Evolutionary conservation across 495 filamentous ascomycete genomes (phyloP).

Genomic region (Podospora tetraspora): DNA sequence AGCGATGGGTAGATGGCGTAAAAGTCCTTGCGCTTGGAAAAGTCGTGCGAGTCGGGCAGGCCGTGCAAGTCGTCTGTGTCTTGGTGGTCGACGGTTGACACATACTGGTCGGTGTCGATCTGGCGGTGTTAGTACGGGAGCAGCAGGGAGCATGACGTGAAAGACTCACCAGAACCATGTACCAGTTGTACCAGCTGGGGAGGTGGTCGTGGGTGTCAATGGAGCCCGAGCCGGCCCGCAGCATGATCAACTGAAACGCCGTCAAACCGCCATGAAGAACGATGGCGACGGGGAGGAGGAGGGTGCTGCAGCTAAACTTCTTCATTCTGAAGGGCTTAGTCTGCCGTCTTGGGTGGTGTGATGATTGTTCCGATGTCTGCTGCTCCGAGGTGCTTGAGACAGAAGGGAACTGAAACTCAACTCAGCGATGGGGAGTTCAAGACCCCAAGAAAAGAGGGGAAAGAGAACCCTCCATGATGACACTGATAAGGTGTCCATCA

Average conservation of each 20-base stretch:
- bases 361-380: not conserved
- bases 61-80: not conserved
- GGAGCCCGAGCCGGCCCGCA: conserved; percentile 4
- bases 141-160: not conserved
- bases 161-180: not conserved
- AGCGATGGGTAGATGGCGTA: conserved; percentile 12
- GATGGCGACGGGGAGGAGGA: conserved; percentile 4
- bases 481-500: not conserved
- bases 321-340: not conserved
- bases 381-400: not conserved
- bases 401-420: not conserved
- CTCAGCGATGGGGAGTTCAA: not conserved
- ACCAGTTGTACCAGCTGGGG: not conserved
- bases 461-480: not conserved
- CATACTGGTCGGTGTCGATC: conserved; percentile 10
- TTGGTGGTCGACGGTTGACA: not conserved
- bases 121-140: not conserved
- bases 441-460: not conserved
- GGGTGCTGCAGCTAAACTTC: conserved; percentile 4
- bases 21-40: conserved; percentile 10
- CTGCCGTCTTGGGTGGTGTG: not conserved
- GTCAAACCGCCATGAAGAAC: conserved; percentile 1
- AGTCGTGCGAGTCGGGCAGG: conserved; percentile 11
- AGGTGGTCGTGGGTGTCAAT: conserved; percentile 6
- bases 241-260: not conserved